Conservation (phyloP, 129 eudicot species). For the Pittosporum tobira region DNA sequence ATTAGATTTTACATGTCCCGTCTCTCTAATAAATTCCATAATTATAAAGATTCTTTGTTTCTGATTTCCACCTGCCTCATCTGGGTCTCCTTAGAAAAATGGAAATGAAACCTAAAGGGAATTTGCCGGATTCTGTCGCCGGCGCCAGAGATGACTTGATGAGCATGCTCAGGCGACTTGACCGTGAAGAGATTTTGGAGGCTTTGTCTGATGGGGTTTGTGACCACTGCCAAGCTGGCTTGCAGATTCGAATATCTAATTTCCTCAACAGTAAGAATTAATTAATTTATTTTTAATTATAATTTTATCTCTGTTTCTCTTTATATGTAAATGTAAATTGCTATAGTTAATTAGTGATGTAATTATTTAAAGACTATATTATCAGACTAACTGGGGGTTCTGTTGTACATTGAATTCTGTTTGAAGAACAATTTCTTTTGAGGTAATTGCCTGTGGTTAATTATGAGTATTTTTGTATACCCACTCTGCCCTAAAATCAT, state of each 20-base stretch:
- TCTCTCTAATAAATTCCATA: no score
- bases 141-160: conserved; percentile 22
- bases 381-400: no score
- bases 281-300: neutral
- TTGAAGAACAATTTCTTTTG: no score
- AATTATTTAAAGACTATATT: no score
- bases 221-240: conserved; percentile 24
- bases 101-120: conserved; percentile 18
- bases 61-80: no score
- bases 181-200: conserved; percentile 33
- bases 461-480: no score
- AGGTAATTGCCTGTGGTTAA: no score
- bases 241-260: conserved; percentile 16
- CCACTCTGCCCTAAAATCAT: no score
- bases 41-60: no score
- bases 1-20: no score
- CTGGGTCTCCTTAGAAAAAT: neutral
- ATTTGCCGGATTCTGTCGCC: conserved; percentile 4
- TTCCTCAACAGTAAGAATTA: conserved; percentile 19
- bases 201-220: conserved; percentile 34
- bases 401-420: no score
- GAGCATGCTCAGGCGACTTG: conserved; percentile 19
- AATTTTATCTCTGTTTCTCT: conserved; percentile 2
- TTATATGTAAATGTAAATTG: neutral
- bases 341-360: no score